A percentile compares a stretch with the other conserved stretches of the same genome.
These are phyloP conservation scores for Fraxinus nigra DNA, from an alignment of 305 asterid genomes.

Conservation along the genomic window DNA sequence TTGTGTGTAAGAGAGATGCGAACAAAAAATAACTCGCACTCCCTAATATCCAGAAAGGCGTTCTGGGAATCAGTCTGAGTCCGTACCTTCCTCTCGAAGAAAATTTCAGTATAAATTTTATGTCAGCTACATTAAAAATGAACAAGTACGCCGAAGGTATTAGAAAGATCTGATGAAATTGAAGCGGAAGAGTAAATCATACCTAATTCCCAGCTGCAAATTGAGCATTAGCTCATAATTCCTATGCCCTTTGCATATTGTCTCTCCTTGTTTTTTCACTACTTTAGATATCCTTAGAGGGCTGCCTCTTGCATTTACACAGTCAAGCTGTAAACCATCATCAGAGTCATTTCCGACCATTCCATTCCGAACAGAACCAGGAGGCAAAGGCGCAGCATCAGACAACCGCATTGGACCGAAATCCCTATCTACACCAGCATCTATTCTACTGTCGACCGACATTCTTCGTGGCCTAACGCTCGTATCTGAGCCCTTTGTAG, in stretches of 20 bases:
- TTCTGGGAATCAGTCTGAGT: neutral
- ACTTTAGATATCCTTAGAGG: slow-evolving; percentile 64
- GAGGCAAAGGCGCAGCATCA: slow-evolving; percentile 50
- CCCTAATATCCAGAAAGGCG: neutral
- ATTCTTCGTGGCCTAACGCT: slow-evolving; percentile 50
- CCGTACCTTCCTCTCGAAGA: neutral
- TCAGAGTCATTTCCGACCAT: slow-evolving; percentile 9
- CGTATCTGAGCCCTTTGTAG: slow-evolving; percentile 41
- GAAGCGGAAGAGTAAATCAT: neutral
- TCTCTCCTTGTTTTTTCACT: slow-evolving; percentile 78
- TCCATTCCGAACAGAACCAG: slow-evolving; percentile 26
- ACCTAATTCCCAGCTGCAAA: slow-evolving; percentile 89
- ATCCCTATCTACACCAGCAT: slow-evolving; percentile 51
- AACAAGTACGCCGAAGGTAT: neutral
- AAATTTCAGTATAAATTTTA: neutral
- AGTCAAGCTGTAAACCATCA: slow-evolving; percentile 17
- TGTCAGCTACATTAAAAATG: neutral
- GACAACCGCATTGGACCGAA: slow-evolving; percentile 50
- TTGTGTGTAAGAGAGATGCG: neutral
- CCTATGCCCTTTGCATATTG: slow-evolving; percentile 78
- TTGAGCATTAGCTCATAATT: slow-evolving; percentile 85
- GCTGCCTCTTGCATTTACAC: slow-evolving; percentile 30
- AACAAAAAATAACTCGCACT: neutral
- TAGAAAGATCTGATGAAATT: neutral
- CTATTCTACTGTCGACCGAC: slow-evolving; percentile 83